phyloP scores from a whole-genome alignment of 345 rosid species.

The Citrus inodora region DNA sequence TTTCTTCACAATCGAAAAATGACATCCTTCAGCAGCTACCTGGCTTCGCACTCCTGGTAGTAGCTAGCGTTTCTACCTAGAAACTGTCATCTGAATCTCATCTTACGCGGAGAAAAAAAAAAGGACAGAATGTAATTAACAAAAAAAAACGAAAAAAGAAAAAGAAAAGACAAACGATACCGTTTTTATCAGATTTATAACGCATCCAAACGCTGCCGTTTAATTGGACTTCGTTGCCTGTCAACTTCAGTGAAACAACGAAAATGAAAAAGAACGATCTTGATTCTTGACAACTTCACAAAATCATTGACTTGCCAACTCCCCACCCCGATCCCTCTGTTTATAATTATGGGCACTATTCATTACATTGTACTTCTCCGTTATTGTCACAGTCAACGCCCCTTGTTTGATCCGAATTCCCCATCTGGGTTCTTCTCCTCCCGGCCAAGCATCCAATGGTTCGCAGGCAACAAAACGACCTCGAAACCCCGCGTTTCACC shows the following conservation, averaged over 20 bases:
- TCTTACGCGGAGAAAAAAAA: too few species aligned
- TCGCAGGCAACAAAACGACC: constrained; percentile 58
- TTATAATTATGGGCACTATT: constrained; percentile 11
- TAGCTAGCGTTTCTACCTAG: too few species aligned
- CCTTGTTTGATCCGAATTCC: constrained; percentile 2
- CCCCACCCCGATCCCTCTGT: neutral
- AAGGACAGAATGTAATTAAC: too few species aligned
- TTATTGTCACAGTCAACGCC: neutral
- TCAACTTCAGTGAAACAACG: neutral
- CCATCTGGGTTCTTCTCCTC: neutral
- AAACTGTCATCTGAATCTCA: too few species aligned
- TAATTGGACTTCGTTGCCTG: too few species aligned
- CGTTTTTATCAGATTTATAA: neutral
- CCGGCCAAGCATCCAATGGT: constrained; percentile 38
- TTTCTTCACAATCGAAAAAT: too few species aligned
- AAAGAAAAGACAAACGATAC: neutral
- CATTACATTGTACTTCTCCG: neutral
- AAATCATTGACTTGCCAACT: neutral
- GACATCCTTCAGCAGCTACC: too few species aligned
- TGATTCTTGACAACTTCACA: neutral
- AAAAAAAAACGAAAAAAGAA: too few species aligned
- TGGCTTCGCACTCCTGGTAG: too few species aligned
- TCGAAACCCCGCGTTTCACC: constrained; percentile 55
- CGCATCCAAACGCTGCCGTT: neutral
- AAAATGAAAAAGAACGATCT: neutral